Percentiles rank a stretch among this genome's conserved stretches.
phyloP scores from a whole-genome alignment of 768 basidiomycete species.

The Neoboletus subvelutipes region DNA sequence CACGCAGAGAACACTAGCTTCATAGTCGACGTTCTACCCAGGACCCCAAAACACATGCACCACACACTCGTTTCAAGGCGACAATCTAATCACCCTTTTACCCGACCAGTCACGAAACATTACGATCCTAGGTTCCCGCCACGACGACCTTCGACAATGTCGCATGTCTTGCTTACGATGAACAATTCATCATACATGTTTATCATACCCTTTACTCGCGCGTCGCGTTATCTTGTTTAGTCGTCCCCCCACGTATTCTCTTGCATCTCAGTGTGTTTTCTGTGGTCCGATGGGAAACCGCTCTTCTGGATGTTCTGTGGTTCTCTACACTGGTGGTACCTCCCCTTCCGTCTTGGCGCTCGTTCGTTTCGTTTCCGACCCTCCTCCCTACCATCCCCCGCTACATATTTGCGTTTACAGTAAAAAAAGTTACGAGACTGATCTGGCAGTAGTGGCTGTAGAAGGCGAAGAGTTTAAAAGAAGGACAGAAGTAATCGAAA shows the following conservation, averaged over 20 bases:
- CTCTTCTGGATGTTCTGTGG: slow-evolving; percentile 18
- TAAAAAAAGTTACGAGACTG: slow-evolving; percentile 22
- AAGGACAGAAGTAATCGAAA: slow-evolving; percentile 36
- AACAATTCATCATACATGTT: slow-evolving; percentile 23
- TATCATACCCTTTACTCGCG: slow-evolving; percentile 33
- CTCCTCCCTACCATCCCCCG: neutral
- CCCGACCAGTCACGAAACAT: slow-evolving; percentile 24
- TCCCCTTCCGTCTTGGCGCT: neutral
- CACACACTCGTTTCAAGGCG: slow-evolving; percentile 25
- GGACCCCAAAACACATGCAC: slow-evolving; percentile 16
- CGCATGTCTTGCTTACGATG: slow-evolving; percentile 34
- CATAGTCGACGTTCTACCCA: slow-evolving; percentile 9
- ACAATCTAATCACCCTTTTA: slow-evolving; percentile 26
- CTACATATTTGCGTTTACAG: slow-evolving; percentile 24
- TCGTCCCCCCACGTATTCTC: slow-evolving; percentile 17
- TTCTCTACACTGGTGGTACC: slow-evolving; percentile 18
- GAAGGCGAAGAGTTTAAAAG: slow-evolving; percentile 22
- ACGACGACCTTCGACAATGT: slow-evolving; percentile 17
- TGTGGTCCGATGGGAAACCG: slow-evolving; percentile 21
- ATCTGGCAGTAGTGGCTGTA: slow-evolving; percentile 31
- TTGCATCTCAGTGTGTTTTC: slow-evolving; percentile 25
- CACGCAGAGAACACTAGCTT: slow-evolving; percentile 15
- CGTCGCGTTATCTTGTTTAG: slow-evolving; percentile 32
- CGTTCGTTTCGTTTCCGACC: slow-evolving; percentile 13
- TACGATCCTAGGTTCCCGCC: slow-evolving; percentile 17